Evolutionary conservation across 2,329 filamentous ascomycete species (phyloP), one percentile per base, ranked within the genome.

Genomic region (Botrytis fragariae): DNA sequence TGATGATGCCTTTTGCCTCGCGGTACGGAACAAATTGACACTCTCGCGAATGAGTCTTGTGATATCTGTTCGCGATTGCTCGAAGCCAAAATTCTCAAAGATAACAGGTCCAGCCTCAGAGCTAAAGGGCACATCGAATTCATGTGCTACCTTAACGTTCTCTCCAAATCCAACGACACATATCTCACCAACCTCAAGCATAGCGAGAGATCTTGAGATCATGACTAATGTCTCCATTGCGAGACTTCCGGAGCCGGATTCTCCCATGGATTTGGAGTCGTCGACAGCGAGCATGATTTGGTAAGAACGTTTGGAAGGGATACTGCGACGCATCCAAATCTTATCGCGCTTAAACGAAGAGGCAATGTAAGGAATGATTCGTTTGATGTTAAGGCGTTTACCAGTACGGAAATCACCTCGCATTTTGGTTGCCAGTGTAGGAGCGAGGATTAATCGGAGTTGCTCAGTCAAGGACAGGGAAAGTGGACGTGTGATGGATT

Each of bases 281-380:
- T 99, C 96, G 54, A 99, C 94, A 57, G 96, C 97, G 68, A 99
- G 91, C 85, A 99, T 90, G 82, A 99, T 97, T 83, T 99, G 97
- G 84, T 99, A 99, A 73, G 91, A 92, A 59, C 97, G 92, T 84
- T 98, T 98, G 54, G 92, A 95, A 1, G 97, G 97, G 68, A 97
- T 90, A 48, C 90, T 92, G 72, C 97, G 91, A 22, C 97, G 92
- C 92, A 99, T 97, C 96, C 96, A 99, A 83, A 99, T 99, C 87
- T 99, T 99, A 88, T 99, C 96, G 74, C 96, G 93, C 86, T 98
- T 98, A 87, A 98, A 99, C 81, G 93, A 92, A 0, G 95, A 98
- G 1, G 97, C 96, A 78, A 99, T 98, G 84, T 99, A 99, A 0
- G 97, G 96, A 79, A 99, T 99, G 83, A 99, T 99, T 78, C 95